Base-by-base conservation (phyloP, 495 filamentous ascomycete species). In the Cryomyces minteri region DNA sequence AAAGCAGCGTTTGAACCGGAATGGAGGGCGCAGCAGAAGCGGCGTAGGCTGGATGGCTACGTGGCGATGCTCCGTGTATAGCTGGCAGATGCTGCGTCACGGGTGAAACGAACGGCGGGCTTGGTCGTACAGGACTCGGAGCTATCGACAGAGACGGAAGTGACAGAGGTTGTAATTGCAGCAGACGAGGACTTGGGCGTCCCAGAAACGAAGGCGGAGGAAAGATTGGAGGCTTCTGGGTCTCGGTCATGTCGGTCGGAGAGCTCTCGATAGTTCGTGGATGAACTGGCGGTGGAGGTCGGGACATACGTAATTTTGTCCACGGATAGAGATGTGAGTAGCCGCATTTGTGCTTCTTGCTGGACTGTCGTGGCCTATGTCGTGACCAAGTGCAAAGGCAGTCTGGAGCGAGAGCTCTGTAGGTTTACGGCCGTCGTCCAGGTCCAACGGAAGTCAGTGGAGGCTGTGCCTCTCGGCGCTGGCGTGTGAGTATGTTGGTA, bases 271-370 rank as follows among this genome's bases (percentile, higher is more conserved):
- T 46, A 39, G 40, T 50, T 43, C 46, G 53, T 31, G 53, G 53
- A 51, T 54, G 54, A 39, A 53, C 54, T 28, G 53, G 56, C 43
- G 50, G 43, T 44, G 59, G 52, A 51, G 49, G 57, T 62, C 53
- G 51, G 47, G 58, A 56, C 58, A 60, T 60, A 51, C 54, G 58
- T 57, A 38, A 38, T 25, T 25, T 25, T 25, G 18, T 25, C 18
- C 18, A 25, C 18, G 2, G 18, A 25, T 25, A 25, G 18, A 25
- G 18, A 25, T 25, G 18, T 25, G 18, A 25, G 18, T 25, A 25
- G 18, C 18, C 18, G 18, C 18, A 25, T 25, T 25, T 25, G 18
- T 25, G 18, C 18, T 25, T 25, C 18, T 25, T 25, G 18, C 18
- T 25, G 18, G 18, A 25, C 18, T 25, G 2, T 25, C 18, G 18